A percentile compares a stretch with the other conserved stretches of the same genome.
Conservation (phyloP, 352 stramenopile genomes). For the Lagenidium giganteum region DNA sequence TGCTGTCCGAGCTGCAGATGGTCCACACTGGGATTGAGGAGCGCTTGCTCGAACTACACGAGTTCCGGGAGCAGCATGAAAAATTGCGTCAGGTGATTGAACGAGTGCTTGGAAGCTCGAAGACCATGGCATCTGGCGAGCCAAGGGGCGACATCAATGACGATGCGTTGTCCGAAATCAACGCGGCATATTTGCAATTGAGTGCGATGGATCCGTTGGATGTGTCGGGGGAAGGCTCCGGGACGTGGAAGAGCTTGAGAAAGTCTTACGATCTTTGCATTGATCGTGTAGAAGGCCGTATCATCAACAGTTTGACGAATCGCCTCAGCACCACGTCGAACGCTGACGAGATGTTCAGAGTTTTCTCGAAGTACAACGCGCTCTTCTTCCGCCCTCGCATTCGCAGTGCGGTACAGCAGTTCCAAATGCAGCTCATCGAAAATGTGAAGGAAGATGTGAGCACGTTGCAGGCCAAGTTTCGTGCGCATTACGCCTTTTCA, state of each 20-base stretch:
- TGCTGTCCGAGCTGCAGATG: slow-evolving; percentile 81
- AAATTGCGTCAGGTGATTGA: slow-evolving; percentile 87
- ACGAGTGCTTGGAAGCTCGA: slow-evolving; percentile 65
- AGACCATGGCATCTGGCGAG: slow-evolving; percentile 24
- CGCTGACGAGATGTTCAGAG: slow-evolving; percentile 95
- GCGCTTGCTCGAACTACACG: slow-evolving; percentile 79
- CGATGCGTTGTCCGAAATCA: slow-evolving; percentile 83
- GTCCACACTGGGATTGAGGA: slow-evolving; percentile 85
- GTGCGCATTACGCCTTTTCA: slow-evolving; percentile 95
- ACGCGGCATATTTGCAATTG: slow-evolving; percentile 85
- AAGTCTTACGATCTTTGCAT: slow-evolving; percentile 91
- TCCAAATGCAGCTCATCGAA: slow-evolving; percentile 98
- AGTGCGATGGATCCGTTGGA: slow-evolving; percentile 78
- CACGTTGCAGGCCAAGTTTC: slow-evolving; percentile 95
- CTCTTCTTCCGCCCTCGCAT: slow-evolving; percentile 96
- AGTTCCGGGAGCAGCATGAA: slow-evolving; percentile 91
- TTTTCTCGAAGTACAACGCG: slow-evolving; percentile 98
- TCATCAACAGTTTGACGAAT: slow-evolving; percentile 88
- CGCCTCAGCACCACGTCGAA: slow-evolving; percentile 84
- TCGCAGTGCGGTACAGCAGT: slow-evolving; percentile 96
- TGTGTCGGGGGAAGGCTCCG: slow-evolving; percentile 76
- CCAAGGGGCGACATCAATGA: slow-evolving; percentile 57
- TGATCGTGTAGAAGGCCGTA: slow-evolving; percentile 89
- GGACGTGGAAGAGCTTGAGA: slow-evolving; percentile 79
- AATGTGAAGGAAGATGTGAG: slow-evolving; percentile 97